Conservation (phyloP, 257 asterid species). For the Lycium barbarum region DNA sequence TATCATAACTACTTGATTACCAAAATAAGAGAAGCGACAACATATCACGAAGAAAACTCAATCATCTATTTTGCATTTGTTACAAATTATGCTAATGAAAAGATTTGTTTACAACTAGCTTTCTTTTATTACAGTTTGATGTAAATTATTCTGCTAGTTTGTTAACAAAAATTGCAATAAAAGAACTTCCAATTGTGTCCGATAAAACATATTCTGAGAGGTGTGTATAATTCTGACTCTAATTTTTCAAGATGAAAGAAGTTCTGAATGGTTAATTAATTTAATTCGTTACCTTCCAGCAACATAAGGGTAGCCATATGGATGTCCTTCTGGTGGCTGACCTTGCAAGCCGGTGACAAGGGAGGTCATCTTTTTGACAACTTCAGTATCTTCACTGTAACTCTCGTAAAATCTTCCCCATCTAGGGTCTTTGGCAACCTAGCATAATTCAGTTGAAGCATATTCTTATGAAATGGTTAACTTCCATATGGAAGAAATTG, state of each 20-base stretch:
- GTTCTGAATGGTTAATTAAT: neutral
- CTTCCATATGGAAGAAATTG: neutral
- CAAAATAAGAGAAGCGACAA: neutral
- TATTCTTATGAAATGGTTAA: neutral
- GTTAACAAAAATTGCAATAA: neutral
- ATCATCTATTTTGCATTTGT: neutral
- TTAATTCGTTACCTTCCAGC: slow-evolving; percentile 73
- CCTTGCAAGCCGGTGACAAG: slow-evolving; percentile 92
- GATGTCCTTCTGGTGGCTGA: slow-evolving; percentile 86
- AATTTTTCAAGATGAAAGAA: neutral
- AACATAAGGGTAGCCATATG: slow-evolving; percentile 87
- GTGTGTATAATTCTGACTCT: neutral
- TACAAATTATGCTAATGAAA: neutral
- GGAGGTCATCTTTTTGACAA: slow-evolving; percentile 79
- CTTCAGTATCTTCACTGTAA: slow-evolving; percentile 83
- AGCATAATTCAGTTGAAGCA: slow-evolving; percentile 33
- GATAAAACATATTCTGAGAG: neutral
- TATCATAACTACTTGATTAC: neutral
- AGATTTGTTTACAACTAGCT: neutral
- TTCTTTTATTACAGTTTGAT: neutral
- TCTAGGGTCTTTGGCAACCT: slow-evolving; percentile 94
- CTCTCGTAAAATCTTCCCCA: slow-evolving; percentile 98
- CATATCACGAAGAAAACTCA: neutral
- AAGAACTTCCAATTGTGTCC: neutral
- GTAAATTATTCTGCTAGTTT: neutral